A percentile compares a stretch with the other conserved stretches of the same genome.
Conservation (phyloP, 1,139 yeast genomes). For the Geotrichum carabidarum region DNA sequence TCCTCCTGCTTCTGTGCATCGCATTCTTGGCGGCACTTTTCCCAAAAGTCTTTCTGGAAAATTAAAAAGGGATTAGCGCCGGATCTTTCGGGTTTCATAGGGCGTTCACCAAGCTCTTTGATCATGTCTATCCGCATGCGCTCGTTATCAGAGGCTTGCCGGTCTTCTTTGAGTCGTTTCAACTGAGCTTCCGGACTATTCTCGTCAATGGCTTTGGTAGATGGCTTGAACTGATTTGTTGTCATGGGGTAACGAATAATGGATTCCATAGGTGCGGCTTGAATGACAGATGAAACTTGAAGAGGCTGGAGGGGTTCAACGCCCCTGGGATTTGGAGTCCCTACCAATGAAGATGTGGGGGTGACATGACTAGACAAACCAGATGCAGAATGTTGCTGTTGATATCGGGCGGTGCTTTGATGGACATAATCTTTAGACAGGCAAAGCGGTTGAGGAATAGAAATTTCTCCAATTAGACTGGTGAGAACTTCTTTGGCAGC, state of each 20-base stretch:
- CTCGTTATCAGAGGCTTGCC: conserved; percentile 34
- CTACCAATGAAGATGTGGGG: conserved; percentile 12
- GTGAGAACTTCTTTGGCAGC: conserved; percentile 42
- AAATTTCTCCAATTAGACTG: conserved; percentile 40
- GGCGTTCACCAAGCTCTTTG: conserved; percentile 39
- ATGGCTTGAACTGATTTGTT: neutral
- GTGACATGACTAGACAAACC: conserved; percentile 15
- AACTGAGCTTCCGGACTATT: conserved; percentile 22
- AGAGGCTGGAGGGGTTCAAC: conserved; percentile 8
- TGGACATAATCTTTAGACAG: conserved; percentile 28
- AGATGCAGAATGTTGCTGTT: conserved; percentile 3
- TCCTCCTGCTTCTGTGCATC: conserved; percentile 35
- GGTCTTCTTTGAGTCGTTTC: conserved; percentile 26
- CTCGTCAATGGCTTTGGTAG: conserved; percentile 2
- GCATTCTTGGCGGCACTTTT: conserved; percentile 38
- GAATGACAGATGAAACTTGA: conserved; percentile 9
- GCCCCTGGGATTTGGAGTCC: conserved; percentile 8
- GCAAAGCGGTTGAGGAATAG: conserved; percentile 39
- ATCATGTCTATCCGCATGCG: conserved; percentile 36
- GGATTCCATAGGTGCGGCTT: conserved; percentile 1
- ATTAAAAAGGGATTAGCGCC: conserved; percentile 43
- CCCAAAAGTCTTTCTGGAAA: conserved; percentile 44
- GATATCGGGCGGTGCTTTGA: conserved; percentile 5
- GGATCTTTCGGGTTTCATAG: conserved; percentile 39
- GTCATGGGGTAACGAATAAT: conserved; percentile 2